These are phyloP conservation scores for Petunia axillaris DNA, from an alignment of 257 asterid genomes.

Conservation along the genomic window DNA sequence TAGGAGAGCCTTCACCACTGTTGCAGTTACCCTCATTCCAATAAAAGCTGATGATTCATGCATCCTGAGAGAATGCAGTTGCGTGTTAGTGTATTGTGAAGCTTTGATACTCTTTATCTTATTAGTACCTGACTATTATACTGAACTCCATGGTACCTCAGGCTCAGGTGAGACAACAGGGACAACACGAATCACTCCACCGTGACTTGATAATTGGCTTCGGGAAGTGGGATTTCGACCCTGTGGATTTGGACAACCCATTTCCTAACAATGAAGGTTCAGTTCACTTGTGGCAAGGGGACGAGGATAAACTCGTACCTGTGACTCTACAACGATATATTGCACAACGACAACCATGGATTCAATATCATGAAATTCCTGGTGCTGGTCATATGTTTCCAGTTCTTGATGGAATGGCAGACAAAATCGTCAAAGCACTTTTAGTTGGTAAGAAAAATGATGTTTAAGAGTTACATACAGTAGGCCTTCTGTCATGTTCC, in stretches of 20 bases:
- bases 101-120: not conserved
- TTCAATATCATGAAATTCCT: slow-evolving; percentile 72
- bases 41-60: not conserved
- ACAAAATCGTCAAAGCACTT: slow-evolving; percentile 57
- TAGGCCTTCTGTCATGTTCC: not conserved
- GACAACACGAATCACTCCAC: slow-evolving; percentile 67
- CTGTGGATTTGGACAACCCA: slow-evolving; percentile 67
- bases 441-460: slow-evolving; percentile 39
- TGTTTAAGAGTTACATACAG: not conserved
- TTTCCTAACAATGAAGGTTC: slow-evolving; percentile 57
- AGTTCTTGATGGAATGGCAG: slow-evolving; percentile 60
- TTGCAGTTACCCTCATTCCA: no score
- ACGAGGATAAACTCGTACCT: slow-evolving; percentile 70
- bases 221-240: slow-evolving; percentile 87
- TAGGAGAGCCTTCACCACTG: no score
- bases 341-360: slow-evolving; percentile 69
- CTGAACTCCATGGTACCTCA: slow-evolving; percentile 25
- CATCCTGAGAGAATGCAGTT: not conserved
- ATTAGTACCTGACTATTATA: not conserved
- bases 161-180: slow-evolving; percentile 74
- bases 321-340: slow-evolving; percentile 68
- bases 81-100: not conserved
- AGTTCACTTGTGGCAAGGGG: slow-evolving; percentile 90
- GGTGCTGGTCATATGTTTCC: slow-evolving; percentile 83
- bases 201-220: slow-evolving; percentile 72